These are phyloP conservation scores for Leucosporidium scottii DNA, from an alignment of 768 basidiomycete genomes.

Conservation along the genomic window DNA sequence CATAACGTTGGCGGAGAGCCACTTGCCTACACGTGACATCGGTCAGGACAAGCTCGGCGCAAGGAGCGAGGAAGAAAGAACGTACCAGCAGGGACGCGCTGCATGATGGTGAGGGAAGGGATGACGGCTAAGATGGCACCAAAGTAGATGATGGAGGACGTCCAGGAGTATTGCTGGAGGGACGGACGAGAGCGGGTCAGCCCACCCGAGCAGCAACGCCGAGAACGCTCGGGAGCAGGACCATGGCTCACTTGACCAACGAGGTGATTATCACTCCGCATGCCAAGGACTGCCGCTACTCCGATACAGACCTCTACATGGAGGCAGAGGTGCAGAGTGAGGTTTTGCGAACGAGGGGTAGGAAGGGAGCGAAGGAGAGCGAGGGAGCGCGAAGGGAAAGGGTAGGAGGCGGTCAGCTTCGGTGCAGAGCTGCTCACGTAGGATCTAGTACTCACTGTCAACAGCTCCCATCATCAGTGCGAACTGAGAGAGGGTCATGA, in stretches of 20 bases:
- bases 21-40: conserved; percentile 13
- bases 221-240: not conserved
- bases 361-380: conserved; percentile 32
- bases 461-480: conserved; percentile 16
- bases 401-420: not conserved
- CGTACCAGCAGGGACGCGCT: conserved; percentile 3
- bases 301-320: conserved; percentile 34
- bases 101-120: conserved; percentile 30
- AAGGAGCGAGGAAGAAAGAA: too few relatives aligned
- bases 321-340: too few relatives aligned
- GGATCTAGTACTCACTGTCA: not conserved
- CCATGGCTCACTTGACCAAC: conserved; percentile 33
- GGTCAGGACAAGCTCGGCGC: not conserved
- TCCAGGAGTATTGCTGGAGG: conserved; percentile 11
- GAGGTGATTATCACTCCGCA: conserved; percentile 32
- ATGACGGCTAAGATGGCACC: conserved; percentile 15
- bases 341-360: too few relatives aligned
- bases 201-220: not conserved
- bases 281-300: conserved; percentile 34
- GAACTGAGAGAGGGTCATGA: conserved; percentile 31
- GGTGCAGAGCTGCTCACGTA: not conserved
- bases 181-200: too few relatives aligned
- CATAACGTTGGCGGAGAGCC: conserved; percentile 33
- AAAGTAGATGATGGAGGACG: conserved; percentile 12
- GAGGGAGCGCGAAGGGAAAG: not conserved